Base-by-base conservation (phyloP, 768 basidiomycete genomes). In the Erythrobasidium yunnanense region DNA sequence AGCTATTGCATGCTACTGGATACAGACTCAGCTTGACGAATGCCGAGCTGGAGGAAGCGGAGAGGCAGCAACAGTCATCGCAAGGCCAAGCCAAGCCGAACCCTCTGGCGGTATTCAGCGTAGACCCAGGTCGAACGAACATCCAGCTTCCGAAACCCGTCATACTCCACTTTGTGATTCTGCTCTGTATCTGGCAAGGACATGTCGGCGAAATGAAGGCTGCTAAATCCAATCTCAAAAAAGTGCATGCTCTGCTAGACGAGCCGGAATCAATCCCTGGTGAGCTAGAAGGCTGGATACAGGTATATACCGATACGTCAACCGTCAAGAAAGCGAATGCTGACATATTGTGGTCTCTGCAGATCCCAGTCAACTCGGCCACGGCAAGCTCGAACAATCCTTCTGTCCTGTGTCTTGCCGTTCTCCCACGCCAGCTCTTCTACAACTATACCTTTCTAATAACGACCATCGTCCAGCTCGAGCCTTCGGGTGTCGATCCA, bases 371-470 rank as follows among this genome's bases (percentile, higher is more conserved):
- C 11, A 42, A 42, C 38, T 11, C 38, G n/a, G 38, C 38, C 38
- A n/a, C n/a, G n/a, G n/a, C n/a, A n/a, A n/a, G n/a, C n/a, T n/a
- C n/a, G n/a, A n/a, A n/a, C n/a, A n/a, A n/a, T n/a, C n/a, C n/a
- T n/a, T n/a, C n/a, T n/a, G n/a, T n/a, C n/a, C n/a, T n/a, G n/a
- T n/a, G n/a, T n/a, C n/a, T n/a, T n/a, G n/a, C n/a, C n/a, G n/a
- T n/a, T n/a, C n/a, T n/a, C n/a, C n/a, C n/a, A n/a, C n/a, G n/a
- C n/a, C n/a, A n/a, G n/a, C n/a, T 63, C 29, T 51, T 63, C 60
- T 63, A 63, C 30, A 29, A 46, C 5, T 63, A 63, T 49, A 63
- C 60, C 3, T 63, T 63, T 33, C 60, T 63, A 2, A 51, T 63
- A n/a, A 34, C 46, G 3, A 63, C 47, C 49, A 35, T 63, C 13